A percentile compares a stretch with the other conserved stretches of the same genome.
phyloP scores from a whole-genome alignment of 441 rosid genomes.

The Bocquillonia castaneifolia region DNA sequence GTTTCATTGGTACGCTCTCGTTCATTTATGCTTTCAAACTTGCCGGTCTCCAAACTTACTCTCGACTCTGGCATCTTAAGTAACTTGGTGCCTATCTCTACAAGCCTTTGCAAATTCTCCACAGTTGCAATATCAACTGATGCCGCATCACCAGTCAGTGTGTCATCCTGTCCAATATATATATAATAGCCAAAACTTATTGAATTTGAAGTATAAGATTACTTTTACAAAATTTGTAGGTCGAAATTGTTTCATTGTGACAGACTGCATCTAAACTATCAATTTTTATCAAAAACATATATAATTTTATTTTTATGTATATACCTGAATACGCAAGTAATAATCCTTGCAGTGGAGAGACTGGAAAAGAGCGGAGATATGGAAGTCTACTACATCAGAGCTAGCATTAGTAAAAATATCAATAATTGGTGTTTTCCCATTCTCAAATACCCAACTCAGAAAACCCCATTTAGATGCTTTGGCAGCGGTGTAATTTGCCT shows the following conservation, averaged over 20 bases:
- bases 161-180: constrained; percentile 22
- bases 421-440: constrained; percentile 15
- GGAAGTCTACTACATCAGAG: constrained; percentile 26
- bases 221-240: too few relatives aligned
- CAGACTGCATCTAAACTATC: too few relatives aligned
- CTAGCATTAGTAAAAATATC: constrained; percentile 25
- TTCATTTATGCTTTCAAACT: constrained; percentile 9
- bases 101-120: constrained; percentile 23
- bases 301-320: too few relatives aligned
- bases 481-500: constrained; percentile 27
- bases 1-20: constrained; percentile 28
- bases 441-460: constrained; percentile 18
- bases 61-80: constrained; percentile 24
- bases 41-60: constrained; percentile 27
- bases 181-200: too few relatives aligned
- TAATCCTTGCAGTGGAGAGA: neutral
- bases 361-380: constrained; percentile 25
- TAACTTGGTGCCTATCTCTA: constrained; percentile 15
- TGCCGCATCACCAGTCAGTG: constrained; percentile 17
- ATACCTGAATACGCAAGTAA: neutral
- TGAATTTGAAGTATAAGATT: too few relatives aligned
- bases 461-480: constrained; percentile 28
- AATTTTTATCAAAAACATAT: too few relatives aligned
- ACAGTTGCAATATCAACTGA: constrained; percentile 21
- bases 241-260: too few relatives aligned